Conservation (phyloP, 345 rosid genomes). For the Tarenaya hassleriana region DNA sequence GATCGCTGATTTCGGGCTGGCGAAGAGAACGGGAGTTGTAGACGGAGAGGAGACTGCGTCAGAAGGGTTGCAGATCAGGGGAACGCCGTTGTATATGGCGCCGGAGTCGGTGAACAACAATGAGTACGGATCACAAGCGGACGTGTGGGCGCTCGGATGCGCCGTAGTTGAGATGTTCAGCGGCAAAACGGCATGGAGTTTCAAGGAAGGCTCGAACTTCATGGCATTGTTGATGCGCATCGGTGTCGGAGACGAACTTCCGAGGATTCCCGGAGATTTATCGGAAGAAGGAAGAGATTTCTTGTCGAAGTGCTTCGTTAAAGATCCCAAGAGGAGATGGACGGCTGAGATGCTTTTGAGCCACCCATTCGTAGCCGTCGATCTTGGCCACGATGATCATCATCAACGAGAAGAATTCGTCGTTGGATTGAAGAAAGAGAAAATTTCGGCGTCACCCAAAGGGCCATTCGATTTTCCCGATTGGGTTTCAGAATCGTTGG, state of each 20-base stretch:
- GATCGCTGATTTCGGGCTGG: constrained; percentile 75
- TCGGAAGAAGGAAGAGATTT: constrained; percentile 73
- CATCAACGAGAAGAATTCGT: background rate
- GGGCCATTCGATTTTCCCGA: constrained; percentile 42
- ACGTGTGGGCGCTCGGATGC: constrained; percentile 90
- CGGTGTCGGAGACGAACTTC: constrained; percentile 48
- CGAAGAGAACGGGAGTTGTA: constrained; percentile 32
- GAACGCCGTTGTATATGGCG: constrained; percentile 72
- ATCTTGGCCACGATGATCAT: constrained; percentile 6
- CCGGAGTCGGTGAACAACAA: constrained; percentile 63
- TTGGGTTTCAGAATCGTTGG: constrained; percentile 31
- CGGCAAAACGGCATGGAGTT: constrained; percentile 60
- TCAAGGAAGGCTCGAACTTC: constrained; percentile 22
- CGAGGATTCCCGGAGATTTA: constrained; percentile 44
- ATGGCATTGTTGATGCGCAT: constrained; percentile 43
- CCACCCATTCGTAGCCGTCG: constrained; percentile 52
- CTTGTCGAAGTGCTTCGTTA: constrained; percentile 47
- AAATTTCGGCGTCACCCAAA: constrained; percentile 30
- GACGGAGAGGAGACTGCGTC: constrained; percentile 16
- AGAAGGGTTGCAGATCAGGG: constrained; percentile 37
- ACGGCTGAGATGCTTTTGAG: constrained; percentile 72
- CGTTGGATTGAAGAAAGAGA: background rate
- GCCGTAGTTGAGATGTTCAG: constrained; percentile 69
- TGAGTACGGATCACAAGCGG: constrained; percentile 54
- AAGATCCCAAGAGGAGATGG: constrained; percentile 53